Percentiles rank a stretch among this genome's conserved stretches.
phyloP scores from a whole-genome alignment of 768 basidiomycete species.

The Agaricus blazei region DNA sequence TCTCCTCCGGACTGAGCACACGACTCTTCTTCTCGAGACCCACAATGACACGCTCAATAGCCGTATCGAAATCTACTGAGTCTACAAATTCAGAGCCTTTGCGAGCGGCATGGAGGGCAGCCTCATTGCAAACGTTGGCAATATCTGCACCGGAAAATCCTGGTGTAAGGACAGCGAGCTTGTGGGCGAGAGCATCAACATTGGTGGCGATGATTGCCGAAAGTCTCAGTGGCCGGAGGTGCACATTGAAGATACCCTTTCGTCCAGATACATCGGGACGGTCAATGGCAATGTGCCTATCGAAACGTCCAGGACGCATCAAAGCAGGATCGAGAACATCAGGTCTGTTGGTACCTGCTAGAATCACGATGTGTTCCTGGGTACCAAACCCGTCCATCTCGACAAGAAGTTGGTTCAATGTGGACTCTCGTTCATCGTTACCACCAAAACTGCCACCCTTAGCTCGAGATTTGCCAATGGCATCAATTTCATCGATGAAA shows the following conservation, averaged over 20 bases:
- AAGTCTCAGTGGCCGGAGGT: slow-evolving; percentile 80
- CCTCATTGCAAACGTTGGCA: slow-evolving; percentile 98
- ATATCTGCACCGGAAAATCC: slow-evolving; percentile 99
- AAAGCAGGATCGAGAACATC: slow-evolving; percentile 95
- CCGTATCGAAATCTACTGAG: slow-evolving; percentile 89
- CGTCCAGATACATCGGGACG: slow-evolving; percentile 92
- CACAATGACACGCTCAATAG: slow-evolving; percentile 97
- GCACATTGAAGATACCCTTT: slow-evolving; percentile 90
- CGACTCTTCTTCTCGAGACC: slow-evolving; percentile 95
- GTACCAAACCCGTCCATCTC: slow-evolving; percentile 99
- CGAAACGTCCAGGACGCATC: slow-evolving; percentile 96
- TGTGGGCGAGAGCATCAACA: slow-evolving; percentile 67
- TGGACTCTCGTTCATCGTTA: slow-evolving; percentile 97
- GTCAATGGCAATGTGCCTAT: slow-evolving; percentile 93
- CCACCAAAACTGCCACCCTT: slow-evolving; percentile 73
- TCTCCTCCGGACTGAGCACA: slow-evolving; percentile 91
- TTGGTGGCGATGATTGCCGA: slow-evolving; percentile 46
- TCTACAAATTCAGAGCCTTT: slow-evolving; percentile 72
- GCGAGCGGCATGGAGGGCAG: slow-evolving; percentile 91
- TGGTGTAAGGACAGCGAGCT: slow-evolving; percentile 93
- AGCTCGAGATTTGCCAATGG: slow-evolving; percentile 92
- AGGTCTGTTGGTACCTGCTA: slow-evolving; percentile 95
- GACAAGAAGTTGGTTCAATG: slow-evolving; percentile 94
- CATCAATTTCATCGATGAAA: slow-evolving; percentile 99
- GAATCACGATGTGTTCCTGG: slow-evolving; percentile 93